Evolutionary conservation across 192 early-diverging fungal species (phyloP).

Genomic region (Rhizophagus sp.): DNA sequence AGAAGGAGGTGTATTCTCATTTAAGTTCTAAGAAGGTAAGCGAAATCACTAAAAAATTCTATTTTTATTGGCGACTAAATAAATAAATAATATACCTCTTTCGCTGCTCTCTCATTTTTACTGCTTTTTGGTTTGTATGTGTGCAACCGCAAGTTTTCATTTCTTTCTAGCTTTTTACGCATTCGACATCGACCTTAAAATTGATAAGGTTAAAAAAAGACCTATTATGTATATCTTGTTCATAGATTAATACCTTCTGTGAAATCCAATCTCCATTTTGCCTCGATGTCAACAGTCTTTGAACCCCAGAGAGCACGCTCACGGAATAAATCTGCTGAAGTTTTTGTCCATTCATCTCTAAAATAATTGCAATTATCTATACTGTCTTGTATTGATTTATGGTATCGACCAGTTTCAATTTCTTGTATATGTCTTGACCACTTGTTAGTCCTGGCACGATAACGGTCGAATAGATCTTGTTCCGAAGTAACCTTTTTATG

Average conservation of each 20-base stretch:
- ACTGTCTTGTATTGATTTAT: slow-evolving; percentile 60
- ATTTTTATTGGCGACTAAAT: background rate
- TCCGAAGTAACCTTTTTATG: slow-evolving; percentile 45
- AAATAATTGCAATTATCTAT: slow-evolving; percentile 59
- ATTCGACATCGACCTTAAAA: slow-evolving; percentile 42
- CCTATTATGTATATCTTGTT: background rate
- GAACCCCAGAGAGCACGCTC: slow-evolving; percentile 67
- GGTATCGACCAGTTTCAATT: slow-evolving; percentile 56
- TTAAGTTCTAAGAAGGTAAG: background rate
- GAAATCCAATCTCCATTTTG: slow-evolving; percentile 57
- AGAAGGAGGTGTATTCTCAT: background rate
- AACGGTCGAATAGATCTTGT: slow-evolving; percentile 52
- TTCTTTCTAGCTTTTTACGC: slow-evolving; percentile 54
- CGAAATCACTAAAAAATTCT: background rate
- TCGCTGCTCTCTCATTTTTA: slow-evolving; percentile 33
- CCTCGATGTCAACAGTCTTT: slow-evolving; percentile 28
- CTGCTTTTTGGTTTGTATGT: slow-evolving; percentile 46
- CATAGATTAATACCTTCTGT: slow-evolving; percentile 45
- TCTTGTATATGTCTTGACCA: slow-evolving; percentile 63
- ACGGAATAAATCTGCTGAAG: slow-evolving; percentile 51
- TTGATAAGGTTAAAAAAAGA: background rate
- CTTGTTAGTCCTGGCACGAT: slow-evolving; percentile 47
- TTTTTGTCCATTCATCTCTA: slow-evolving; percentile 59
- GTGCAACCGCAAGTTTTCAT: slow-evolving; percentile 34
- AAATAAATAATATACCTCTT: slow-evolving; percentile 18